Conservation (phyloP, 2,329 filamentous ascomycete species). For the Fusarium liriodendri region DNA sequence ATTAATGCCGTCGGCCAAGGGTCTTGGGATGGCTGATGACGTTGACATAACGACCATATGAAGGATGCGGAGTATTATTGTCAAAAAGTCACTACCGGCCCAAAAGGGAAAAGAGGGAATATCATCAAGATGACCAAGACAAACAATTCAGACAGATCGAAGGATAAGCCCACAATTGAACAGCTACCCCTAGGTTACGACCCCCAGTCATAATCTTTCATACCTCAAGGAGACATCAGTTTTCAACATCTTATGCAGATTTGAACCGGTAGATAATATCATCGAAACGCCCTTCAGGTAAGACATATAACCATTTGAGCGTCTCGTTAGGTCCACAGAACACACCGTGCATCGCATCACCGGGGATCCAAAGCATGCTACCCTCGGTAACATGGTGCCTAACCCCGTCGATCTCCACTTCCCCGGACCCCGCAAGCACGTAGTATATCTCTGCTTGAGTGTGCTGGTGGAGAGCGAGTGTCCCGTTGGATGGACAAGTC, state of each 20-base stretch:
- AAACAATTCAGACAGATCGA: too few relatives aligned
- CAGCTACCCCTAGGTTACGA: not conserved
- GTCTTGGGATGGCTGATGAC: not conserved
- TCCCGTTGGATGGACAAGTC: not conserved
- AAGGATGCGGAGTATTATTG: not conserved
- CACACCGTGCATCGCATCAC: not conserved
- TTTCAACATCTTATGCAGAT: not conserved
- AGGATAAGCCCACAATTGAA: too few relatives aligned
- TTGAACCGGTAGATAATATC: not conserved
- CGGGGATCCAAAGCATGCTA: not conserved
- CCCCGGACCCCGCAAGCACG: not conserved
- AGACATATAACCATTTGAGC: not conserved
- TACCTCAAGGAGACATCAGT: not conserved
- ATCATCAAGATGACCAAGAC: too few relatives aligned
- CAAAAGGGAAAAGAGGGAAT: too few relatives aligned
- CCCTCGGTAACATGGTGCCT: not conserved
- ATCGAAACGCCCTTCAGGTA: not conserved
- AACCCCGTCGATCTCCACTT: not conserved
- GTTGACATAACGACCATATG: not conserved
- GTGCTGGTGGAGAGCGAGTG: not conserved
- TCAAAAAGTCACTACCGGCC: too few relatives aligned
- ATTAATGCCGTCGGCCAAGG: not conserved
- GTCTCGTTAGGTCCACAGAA: not conserved
- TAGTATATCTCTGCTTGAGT: not conserved
- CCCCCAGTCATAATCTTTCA: too few relatives aligned